Percentiles rank a stretch among this genome's conserved stretches.
Evolutionary conservation across 257 asterid genomes (phyloP).

Genomic region (Solanum commersonii): DNA sequence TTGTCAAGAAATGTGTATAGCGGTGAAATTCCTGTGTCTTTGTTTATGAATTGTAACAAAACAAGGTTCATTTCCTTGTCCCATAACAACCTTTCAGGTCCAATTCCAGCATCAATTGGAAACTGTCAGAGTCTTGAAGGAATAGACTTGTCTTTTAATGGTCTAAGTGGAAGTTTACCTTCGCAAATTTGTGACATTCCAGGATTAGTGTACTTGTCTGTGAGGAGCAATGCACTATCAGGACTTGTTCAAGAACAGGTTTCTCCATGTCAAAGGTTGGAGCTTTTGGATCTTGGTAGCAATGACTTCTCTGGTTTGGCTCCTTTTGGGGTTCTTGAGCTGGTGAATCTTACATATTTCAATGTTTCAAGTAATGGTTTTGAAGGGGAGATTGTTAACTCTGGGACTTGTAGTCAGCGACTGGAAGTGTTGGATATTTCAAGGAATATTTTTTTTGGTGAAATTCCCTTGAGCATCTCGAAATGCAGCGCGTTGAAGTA

Average conservation of each 20-base stretch:
- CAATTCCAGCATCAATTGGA: constrained; percentile 59
- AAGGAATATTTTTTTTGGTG: constrained; percentile 51
- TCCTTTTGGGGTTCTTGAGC: constrained; percentile 50
- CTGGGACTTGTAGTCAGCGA: constrained; percentile 31
- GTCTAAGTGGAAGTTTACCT: constrained; percentile 57
- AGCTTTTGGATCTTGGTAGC: constrained; percentile 81
- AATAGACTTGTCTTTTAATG: constrained; percentile 73
- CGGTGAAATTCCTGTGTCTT: constrained; percentile 61
- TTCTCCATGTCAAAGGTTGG: constrained; percentile 47
- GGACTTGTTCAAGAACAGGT: constrained; percentile 56
- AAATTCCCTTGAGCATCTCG: constrained; percentile 47
- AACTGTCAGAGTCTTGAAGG: constrained; percentile 76
- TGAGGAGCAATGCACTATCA: constrained; percentile 62
- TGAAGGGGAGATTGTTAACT: constrained; percentile 39
- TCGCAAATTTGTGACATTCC: constrained; percentile 52
- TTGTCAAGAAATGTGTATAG: constrained; percentile 60
- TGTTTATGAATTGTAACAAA: constrained; percentile 59
- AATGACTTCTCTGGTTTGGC: constrained; percentile 54
- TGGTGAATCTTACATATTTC: constrained; percentile 44
- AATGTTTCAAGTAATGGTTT: constrained; percentile 57
- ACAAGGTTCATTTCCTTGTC: constrained; percentile 70
- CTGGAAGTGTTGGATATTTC: constrained; percentile 63
- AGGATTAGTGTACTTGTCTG: constrained; percentile 46
- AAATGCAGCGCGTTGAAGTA: constrained; percentile 60
- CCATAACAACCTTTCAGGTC: constrained; percentile 61